Base-by-base conservation (phyloP, 768 basidiomycete genomes). In the Russula olivacea region DNA sequence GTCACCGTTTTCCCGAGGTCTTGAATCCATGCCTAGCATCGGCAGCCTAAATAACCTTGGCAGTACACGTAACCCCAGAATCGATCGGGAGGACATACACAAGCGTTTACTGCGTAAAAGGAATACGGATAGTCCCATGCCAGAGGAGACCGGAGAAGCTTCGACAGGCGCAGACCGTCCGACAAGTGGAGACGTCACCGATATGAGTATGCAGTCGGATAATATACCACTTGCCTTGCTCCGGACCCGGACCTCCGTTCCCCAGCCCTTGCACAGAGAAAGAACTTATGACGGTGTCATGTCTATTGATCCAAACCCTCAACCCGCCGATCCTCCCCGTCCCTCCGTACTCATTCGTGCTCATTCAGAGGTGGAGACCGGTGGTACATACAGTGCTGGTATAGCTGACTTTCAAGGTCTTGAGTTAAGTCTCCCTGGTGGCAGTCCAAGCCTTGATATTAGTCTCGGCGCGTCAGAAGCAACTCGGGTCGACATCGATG, bases 81-180 rank as follows among this genome's bases (percentile, higher is more conserved):
- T 86, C 61, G 83, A 75, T 57, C 78, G 79, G 32, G 83, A 83
- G 58, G 80, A 81, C 53, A 78, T 87, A 21, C 78, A 81, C 62
- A 73, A 78, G 57, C 76, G 81, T 40, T 69, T 85, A 55, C 67
- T 79, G 70, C 75, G 74, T 54, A 76, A 78, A 66, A 72, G 76
- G 61, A 81, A 80, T 48, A 69, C 72, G 49, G 77, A 81, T 52
- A 81, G 81, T 65, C 74, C 78, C 8, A 61, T 76, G 63, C 63
- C 69, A 6, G 69, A 65, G 21, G 50, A 55, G 36, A 41, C 19
- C 9, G 48, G 40, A 45, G 63, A 59, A 64, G 12, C 25, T 15
- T 50, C 54, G 23, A 55, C 17, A 21, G 40, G 19, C 3, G 32
- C 32, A 17, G 40, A 64, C 17, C 32, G 2, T 4, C 28, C 38